Evolutionary conservation across 2,329 filamentous ascomycete genomes (phyloP), one percentile per base, ranked within the genome.

Genomic region (Nakataea oryzae): DNA sequence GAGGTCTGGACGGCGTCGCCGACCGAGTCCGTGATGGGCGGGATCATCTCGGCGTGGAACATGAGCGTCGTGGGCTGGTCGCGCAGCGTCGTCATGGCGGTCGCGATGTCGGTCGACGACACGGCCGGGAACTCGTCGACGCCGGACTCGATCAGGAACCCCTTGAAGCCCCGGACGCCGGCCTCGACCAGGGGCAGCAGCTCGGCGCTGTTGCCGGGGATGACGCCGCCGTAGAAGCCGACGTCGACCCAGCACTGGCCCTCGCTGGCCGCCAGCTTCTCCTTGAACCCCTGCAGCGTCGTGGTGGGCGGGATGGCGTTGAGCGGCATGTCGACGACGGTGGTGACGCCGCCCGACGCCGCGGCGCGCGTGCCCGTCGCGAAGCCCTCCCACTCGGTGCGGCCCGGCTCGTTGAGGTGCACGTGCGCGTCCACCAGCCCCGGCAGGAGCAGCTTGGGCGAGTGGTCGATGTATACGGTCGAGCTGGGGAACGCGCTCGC

Each of bases 1-100:
- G 89, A 90, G 29, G 77, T 75, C 69, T 90, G 88, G 4, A 91
- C 86, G 29, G 86, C 85, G 72, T 95, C 91, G 61, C 90, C 89
- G 2, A 93, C 89, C 0, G 90, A 92, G 67, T 86, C 85, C 59
- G 89, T 77, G 67, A 93, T 89, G 24, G 91, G 90, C n/a, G 93
- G 92, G 14, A 96, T 87, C 92, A 97, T 97, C 75, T 99, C 95
- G 62, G 95, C 95, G 72, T 99, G 95, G 78, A 99, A 99, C 93
- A 99, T 97, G 69, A 97, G 86, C 0, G 92, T 96, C 2, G 95
- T 97, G 24, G 91, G 83, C 61, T 87, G 83, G 68, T 91, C 86
- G 64, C 90, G 89, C 64, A 99, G 83, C 58, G 88, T 90, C 32
- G 80, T 79, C 84, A 99, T 93, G 56, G 90, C 93, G 54, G 89